phyloP scores from a whole-genome alignment of 495 filamentous ascomycete species.

The Penicillium coprophilum region DNA sequence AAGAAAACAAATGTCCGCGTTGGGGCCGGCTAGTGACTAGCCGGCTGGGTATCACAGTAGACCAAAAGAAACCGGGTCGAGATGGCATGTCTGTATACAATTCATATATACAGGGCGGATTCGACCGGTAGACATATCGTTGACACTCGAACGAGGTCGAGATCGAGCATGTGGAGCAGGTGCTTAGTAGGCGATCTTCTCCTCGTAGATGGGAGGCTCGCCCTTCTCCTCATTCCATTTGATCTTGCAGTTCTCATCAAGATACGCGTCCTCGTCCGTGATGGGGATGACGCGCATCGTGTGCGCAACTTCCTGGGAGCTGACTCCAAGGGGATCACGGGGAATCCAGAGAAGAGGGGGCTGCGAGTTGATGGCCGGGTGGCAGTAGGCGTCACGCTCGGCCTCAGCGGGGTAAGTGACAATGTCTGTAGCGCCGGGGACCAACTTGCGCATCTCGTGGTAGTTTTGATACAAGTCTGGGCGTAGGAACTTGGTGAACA shows the following conservation, averaged over 20 bases:
- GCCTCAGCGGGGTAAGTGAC: conserved; percentile 57
- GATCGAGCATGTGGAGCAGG: background rate
- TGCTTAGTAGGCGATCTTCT: conserved; percentile 58
- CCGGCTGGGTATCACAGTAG: conserved; percentile 29
- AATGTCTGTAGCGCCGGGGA: conserved; percentile 56
- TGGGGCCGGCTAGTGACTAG: conserved; percentile 9
- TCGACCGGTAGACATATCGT: background rate
- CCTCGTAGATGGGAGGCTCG: conserved; percentile 75
- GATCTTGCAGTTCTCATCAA: conserved; percentile 79
- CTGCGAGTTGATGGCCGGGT: conserved; percentile 64
- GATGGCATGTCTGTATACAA: background rate
- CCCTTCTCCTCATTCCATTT: conserved; percentile 71
- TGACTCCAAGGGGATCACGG: conserved; percentile 71
- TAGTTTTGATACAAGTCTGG: conserved; percentile 79
- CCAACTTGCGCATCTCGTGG: conserved; percentile 64
- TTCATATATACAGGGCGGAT: background rate
- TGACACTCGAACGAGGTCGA: background rate
- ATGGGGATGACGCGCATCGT: conserved; percentile 71
- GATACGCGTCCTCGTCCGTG: conserved; percentile 77
- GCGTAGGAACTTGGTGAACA: conserved; percentile 69
- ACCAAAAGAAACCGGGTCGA: conserved; percentile 11
- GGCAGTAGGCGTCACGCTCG: conserved; percentile 70
- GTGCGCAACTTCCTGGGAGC: conserved; percentile 72
- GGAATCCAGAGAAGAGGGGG: conserved; percentile 84
- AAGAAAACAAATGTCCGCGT: conserved; percentile 15